These are phyloP conservation scores for Coprinopsis marcescibilis DNA, from an alignment of 768 basidiomycete genomes.

Conservation along the genomic window DNA sequence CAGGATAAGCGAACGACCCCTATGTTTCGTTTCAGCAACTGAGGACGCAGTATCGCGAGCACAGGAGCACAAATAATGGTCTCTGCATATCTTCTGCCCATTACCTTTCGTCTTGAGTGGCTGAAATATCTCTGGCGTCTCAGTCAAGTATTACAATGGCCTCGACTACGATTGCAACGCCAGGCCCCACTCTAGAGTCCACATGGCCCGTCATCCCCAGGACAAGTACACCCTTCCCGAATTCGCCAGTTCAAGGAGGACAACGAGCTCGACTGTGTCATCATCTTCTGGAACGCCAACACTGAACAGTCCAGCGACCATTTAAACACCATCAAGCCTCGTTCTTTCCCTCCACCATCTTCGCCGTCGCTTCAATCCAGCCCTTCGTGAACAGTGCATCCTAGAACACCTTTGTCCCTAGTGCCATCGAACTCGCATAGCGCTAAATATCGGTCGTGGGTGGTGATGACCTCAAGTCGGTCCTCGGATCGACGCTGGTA, in stretches of 20 bases:
- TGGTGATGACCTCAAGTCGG: conserved; percentile 96
- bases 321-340: conserved; percentile 77
- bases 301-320: conserved; percentile 95
- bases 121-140: conserved; percentile 90
- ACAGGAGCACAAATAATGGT: no score
- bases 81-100: conserved; percentile 96
- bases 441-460: conserved; percentile 87
- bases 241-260: conserved; percentile 88
- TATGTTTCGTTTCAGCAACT: no score
- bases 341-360: conserved; percentile 92
- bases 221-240: conserved; percentile 92
- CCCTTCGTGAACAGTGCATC: conserved; percentile 98
- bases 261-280: conserved; percentile 77
- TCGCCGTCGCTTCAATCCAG: conserved; percentile 88
- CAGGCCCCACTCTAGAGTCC: conserved; percentile 93
- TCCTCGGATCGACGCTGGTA: conserved; percentile 96
- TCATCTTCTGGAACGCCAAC: conserved; percentile 99
- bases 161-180: conserved; percentile 96
- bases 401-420: conserved; percentile 98
- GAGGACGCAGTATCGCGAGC: no score
- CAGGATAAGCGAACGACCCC: no score
- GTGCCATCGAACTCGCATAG: conserved; percentile 90
- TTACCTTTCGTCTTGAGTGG: conserved; percentile 96
- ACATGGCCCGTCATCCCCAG: conserved; percentile 80
- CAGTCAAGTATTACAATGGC: conserved; percentile 86